These are phyloP conservation scores for Leccinellum albellum DNA, from an alignment of 768 basidiomycete genomes.

Conservation along the genomic window DNA sequence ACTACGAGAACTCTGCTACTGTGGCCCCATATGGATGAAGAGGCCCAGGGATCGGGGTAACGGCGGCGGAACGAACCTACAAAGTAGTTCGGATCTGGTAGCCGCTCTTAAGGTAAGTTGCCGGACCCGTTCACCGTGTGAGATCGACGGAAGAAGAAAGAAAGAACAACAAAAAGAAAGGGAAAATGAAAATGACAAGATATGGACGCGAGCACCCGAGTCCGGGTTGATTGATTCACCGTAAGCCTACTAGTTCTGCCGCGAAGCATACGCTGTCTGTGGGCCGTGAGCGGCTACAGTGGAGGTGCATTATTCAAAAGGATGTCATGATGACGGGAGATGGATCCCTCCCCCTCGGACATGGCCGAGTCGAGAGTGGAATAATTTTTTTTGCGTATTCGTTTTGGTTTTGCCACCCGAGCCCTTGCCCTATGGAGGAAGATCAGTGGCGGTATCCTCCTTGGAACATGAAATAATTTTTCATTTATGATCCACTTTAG, in stretches of 20 bases:
- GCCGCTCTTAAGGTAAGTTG: slow-evolving; percentile 1
- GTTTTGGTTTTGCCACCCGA: not conserved
- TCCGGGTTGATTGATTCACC: not conserved
- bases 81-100: not conserved
- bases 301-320: not conserved
- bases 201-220: slow-evolving; percentile 2
- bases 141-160: not conserved
- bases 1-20: slow-evolving; percentile 3
- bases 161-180: not conserved
- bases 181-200: not conserved
- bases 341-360: not conserved
- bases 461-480: not conserved
- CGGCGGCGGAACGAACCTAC: not conserved
- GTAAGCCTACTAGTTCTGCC: not conserved
- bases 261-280: not conserved
- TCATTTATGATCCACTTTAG: not conserved
- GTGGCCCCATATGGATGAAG: not conserved
- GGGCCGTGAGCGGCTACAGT: not conserved
- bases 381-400: not conserved
- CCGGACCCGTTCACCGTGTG: slow-evolving; percentile 2
- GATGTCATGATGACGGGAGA: not conserved
- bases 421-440: not conserved
- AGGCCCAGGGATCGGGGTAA: not conserved
- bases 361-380: not conserved
- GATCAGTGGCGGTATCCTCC: not conserved